phyloP scores from a whole-genome alignment of 2,329 filamentous ascomycete species.

The Pseudogymnoascus sp. region DNA sequence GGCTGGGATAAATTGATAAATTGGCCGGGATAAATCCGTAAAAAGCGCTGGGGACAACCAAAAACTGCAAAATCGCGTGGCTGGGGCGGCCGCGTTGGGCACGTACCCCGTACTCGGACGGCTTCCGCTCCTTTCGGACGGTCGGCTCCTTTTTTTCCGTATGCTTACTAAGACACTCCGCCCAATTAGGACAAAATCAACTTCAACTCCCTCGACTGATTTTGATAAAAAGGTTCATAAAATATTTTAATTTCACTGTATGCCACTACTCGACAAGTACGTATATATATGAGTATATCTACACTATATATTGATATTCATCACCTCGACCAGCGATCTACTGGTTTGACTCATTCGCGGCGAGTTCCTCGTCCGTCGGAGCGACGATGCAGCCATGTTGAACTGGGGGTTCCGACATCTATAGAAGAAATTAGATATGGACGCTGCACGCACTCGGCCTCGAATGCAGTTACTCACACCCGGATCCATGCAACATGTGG shows the following conservation, averaged over 20 bases:
- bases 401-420: no score
- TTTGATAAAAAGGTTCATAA: background rate
- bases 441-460: no score
- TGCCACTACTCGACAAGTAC: no score
- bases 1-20: background rate
- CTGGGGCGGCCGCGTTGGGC: background rate
- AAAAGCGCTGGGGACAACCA: background rate
- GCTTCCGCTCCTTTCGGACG: background rate
- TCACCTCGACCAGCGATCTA: no score
- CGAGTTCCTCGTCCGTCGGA: no score
- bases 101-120: background rate
- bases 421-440: no score
- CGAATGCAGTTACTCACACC: no score
- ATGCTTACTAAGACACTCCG: background rate
- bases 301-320: no score
- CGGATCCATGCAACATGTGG: no score
- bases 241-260: background rate
- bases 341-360: no score
- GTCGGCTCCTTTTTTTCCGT: background rate
- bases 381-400: no score
- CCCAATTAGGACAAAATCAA: background rate
- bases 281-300: no score
- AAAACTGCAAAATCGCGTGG: background rate
- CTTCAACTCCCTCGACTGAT: background rate
- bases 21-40: background rate